Evolutionary conservation across 805 yeast genomes (phyloP).

Genomic region (Cyberlindnera petersonii): DNA sequence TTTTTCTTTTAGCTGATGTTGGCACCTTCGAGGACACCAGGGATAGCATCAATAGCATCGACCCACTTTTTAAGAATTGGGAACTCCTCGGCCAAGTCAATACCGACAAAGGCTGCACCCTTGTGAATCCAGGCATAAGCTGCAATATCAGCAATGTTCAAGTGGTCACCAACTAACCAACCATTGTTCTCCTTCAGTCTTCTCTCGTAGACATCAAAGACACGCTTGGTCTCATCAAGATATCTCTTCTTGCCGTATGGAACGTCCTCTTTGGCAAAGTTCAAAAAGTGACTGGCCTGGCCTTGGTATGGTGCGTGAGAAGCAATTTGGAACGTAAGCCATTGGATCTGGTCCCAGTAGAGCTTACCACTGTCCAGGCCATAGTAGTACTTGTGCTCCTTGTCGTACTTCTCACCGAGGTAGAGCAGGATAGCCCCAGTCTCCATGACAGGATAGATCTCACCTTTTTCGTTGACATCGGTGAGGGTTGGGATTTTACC

Average conservation of each 20-base stretch:
- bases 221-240: constrained; percentile 46
- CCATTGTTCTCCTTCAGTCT: constrained; percentile 48
- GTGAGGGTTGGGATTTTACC: constrained; percentile 58
- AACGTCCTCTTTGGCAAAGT: constrained; percentile 45
- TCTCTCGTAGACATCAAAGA: constrained; percentile 50
- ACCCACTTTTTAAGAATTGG: constrained; percentile 42
- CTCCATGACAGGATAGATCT: constrained; percentile 46
- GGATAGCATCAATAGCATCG: constrained; percentile 30
- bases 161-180: constrained; percentile 55
- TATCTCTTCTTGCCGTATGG: constrained; percentile 54
- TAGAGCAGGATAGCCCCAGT: constrained; percentile 60
- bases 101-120: constrained; percentile 10
- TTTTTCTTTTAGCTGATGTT: too few relatives aligned
- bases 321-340: constrained; percentile 55
- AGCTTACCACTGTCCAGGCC: constrained; percentile 31
- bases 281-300: constrained; percentile 47
- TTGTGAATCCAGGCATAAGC: constrained; percentile 43
- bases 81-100: constrained; percentile 33
- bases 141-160: constrained; percentile 57
- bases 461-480: constrained; percentile 37
- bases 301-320: constrained; percentile 63
- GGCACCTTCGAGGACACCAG: constrained; percentile 31
- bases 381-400: constrained; percentile 40
- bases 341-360: constrained; percentile 51
- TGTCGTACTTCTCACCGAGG: constrained; percentile 58